phyloP scores from a whole-genome alignment of 345 rosid species.

The Toxicodendron radicans region DNA sequence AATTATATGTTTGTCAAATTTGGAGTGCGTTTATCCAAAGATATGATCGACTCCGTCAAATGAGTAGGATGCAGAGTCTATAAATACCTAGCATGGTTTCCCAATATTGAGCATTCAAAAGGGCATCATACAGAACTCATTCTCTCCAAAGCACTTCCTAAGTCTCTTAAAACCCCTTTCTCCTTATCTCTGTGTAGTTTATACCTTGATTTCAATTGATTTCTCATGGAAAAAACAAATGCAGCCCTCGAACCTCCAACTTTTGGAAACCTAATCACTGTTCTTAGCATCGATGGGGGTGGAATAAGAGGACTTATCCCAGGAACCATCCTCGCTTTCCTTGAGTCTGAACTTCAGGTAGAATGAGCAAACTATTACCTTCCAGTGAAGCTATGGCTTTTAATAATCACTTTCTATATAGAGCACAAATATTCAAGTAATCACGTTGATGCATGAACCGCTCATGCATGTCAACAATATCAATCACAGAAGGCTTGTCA shows the following conservation, averaged over 20 bases:
- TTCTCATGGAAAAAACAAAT: constrained; percentile 37
- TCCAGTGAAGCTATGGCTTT: background rate
- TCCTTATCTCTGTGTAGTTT: background rate
- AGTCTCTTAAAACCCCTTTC: background rate
- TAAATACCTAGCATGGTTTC: background rate
- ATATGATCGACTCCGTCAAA: background rate
- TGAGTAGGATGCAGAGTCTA: background rate
- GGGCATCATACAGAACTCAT: background rate
- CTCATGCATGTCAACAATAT: background rate
- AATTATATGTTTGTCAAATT: background rate
- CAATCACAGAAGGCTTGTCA: background rate
- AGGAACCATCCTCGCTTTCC: constrained; percentile 36
- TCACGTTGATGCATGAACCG: background rate
- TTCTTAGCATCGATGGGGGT: constrained; percentile 55
- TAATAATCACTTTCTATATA: background rate
- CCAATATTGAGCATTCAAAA: background rate
- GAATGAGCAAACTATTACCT: background rate
- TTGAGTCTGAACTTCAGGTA: constrained; percentile 46
- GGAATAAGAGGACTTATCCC: constrained; percentile 53
- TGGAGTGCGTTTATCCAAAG: background rate
- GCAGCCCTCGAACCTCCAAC: constrained; percentile 36
- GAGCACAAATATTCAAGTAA: background rate
- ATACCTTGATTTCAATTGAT: background rate
- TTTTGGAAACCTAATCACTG: constrained; percentile 37
- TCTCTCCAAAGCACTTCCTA: background rate